Conservation (phyloP, 176 grass and related monocot species). For the Oryza australiensis region DNA sequence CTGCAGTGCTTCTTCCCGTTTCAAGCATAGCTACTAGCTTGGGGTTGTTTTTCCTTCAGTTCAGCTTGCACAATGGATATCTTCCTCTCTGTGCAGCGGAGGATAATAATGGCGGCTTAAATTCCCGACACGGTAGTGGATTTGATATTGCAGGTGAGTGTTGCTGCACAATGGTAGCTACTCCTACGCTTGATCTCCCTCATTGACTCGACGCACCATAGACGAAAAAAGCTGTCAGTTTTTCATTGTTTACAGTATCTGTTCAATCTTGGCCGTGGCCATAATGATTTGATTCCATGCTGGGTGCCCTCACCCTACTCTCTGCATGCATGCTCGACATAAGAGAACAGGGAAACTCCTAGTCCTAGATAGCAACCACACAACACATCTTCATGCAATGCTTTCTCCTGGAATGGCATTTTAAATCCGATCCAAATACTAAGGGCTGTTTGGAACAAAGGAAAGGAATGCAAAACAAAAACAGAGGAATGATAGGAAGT, state of each 20-base stretch:
- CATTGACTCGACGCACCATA: conserved; percentile 17
- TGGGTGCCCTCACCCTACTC: conserved; percentile 21
- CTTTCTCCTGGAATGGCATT: background rate
- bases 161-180: background rate
- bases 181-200: background rate
- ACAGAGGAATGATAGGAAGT: no score
- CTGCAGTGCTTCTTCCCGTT: background rate
- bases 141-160: background rate
- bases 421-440: background rate
- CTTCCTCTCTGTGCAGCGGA: background rate
- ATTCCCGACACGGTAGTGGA: background rate
- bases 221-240: conserved; percentile 30
- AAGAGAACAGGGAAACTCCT: conserved; percentile 16
- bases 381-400: background rate
- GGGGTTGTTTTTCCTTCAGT: background rate
- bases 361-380: background rate
- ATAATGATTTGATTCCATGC: conserved; percentile 43
- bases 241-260: conserved; percentile 40
- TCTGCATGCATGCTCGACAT: conserved; percentile 31
- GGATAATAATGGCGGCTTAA: background rate
- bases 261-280: conserved; percentile 37
- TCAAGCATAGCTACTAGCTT: background rate
- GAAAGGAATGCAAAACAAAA: no score
- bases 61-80: background rate
- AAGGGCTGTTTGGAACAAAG: no score